Evolutionary conservation across 2,329 filamentous ascomycete species (phyloP).

Genomic region (Claviceps pazoutovae): DNA sequence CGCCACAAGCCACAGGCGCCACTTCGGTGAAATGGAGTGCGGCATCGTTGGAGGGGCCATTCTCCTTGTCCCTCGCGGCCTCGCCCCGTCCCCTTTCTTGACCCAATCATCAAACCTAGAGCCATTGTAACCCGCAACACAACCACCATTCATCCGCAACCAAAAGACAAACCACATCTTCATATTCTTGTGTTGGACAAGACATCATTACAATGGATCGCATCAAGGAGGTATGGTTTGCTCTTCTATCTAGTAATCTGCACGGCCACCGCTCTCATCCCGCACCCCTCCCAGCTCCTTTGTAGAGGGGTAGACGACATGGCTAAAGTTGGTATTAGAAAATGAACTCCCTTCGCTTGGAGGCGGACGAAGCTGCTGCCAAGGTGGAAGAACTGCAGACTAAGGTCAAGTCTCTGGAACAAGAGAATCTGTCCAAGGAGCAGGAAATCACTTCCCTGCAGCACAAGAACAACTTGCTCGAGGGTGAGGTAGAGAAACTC

Average conservation of each 20-base stretch:
- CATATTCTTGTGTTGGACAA: constrained; percentile 7
- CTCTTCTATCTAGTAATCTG: background rate
- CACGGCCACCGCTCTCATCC: constrained; percentile 14
- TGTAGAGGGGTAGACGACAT: constrained; percentile 11
- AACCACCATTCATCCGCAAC: constrained; percentile 12
- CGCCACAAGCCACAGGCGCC: constrained; percentile 17
- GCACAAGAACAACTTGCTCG: constrained; percentile 89
- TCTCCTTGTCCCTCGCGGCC: constrained; percentile 7
- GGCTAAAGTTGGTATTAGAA: constrained; percentile 40
- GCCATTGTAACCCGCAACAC: constrained; percentile 20
- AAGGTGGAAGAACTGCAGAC: constrained; percentile 78
- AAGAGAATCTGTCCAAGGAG: constrained; percentile 92
- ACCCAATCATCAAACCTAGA: constrained; percentile 18
- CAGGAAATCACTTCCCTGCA: constrained; percentile 93
- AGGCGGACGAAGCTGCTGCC: constrained; percentile 71
- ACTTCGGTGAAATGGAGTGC: background rate
- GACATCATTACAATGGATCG: constrained; percentile 53
- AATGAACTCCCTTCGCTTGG: constrained; percentile 87
- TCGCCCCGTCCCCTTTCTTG: constrained; percentile 18
- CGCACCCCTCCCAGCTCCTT: constrained; percentile 13
- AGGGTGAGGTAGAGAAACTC: constrained; percentile 83
- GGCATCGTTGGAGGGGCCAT: constrained; percentile 22
- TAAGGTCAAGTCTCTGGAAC: constrained; percentile 81
- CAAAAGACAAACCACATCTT: constrained; percentile 1
- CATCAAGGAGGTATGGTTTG: constrained; percentile 67